These are phyloP conservation scores for Aspergillus incahuasiensis DNA, from an alignment of 495 filamentous ascomycete genomes.

Conservation along the genomic window DNA sequence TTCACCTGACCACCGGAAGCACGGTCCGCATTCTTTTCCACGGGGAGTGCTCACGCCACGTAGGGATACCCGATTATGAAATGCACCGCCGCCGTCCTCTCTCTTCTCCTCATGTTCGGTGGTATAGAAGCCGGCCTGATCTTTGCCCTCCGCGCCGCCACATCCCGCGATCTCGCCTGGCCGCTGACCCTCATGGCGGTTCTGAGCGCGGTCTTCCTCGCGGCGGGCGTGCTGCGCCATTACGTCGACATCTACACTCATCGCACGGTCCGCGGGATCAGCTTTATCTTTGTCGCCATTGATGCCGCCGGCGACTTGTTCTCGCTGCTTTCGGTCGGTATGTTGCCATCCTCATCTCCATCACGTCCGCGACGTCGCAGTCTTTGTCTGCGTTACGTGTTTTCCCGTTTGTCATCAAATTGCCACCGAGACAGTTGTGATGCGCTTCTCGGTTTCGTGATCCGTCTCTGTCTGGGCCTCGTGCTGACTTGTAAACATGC, in stretches of 20 bases:
- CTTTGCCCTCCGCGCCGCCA: constrained; percentile 44
- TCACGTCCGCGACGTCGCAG: too few relatives aligned
- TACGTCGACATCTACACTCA: constrained; percentile 58
- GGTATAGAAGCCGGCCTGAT: constrained; percentile 48
- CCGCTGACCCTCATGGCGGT: constrained; percentile 57
- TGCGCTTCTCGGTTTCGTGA: too few relatives aligned
- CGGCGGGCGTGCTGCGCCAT: constrained; percentile 49
- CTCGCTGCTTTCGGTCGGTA: constrained; percentile 53
- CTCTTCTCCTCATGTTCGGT: constrained; percentile 41
- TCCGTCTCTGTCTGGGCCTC: too few relatives aligned
- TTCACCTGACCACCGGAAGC: too few relatives aligned
- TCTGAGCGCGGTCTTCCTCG: constrained; percentile 52
- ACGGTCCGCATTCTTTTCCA: too few relatives aligned
- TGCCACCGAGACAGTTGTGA: too few relatives aligned
- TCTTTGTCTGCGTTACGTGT: too few relatives aligned
- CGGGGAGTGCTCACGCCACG: neutral
- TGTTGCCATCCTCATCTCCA: too few relatives aligned
- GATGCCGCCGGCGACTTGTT: constrained; percentile 61
- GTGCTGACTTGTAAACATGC: neutral
- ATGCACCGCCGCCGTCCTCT: constrained; percentile 35
- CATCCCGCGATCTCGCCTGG: constrained; percentile 38
- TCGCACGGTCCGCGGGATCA: constrained; percentile 58
- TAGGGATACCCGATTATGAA: constrained; percentile 43
- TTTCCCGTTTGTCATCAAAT: too few relatives aligned
- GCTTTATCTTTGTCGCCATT: constrained; percentile 60